phyloP scores from a whole-genome alignment of 2,329 filamentous ascomycete genomes.

The Uncinocarpus reesii region DNA sequence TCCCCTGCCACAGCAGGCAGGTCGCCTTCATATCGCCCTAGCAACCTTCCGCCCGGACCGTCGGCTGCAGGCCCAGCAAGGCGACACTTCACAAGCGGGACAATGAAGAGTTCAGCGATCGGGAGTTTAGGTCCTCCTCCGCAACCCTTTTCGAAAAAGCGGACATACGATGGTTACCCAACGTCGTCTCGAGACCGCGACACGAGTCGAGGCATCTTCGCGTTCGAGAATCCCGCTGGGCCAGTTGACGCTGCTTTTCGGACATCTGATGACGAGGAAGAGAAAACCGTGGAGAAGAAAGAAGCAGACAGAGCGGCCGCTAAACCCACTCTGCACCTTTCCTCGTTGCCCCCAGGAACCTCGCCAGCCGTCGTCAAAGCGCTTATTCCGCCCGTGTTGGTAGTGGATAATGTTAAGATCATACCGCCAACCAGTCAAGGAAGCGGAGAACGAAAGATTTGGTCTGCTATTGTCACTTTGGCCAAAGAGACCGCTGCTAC shows the following conservation, averaged over 20 bases:
- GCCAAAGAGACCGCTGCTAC: constrained; percentile 69
- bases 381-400: constrained; percentile 45
- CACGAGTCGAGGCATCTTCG: constrained; percentile 30
- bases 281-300: constrained; percentile 31
- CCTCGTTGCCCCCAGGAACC: constrained; percentile 44
- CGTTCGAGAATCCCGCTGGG: constrained; percentile 30
- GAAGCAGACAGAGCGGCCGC: constrained; percentile 40
- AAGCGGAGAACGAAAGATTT: constrained; percentile 54
- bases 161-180: constrained; percentile 35
- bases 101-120: constrained; percentile 41
- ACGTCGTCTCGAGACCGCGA: constrained; percentile 32
- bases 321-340: constrained; percentile 47
- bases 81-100: constrained; percentile 50
- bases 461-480: constrained; percentile 69
- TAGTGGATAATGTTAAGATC: constrained; percentile 64
- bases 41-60: constrained; percentile 24
- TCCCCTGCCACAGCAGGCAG: constrained; percentile 17
- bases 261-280: constrained; percentile 36
- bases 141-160: constrained; percentile 34
- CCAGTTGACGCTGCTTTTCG: constrained; percentile 34
- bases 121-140: constrained; percentile 40
- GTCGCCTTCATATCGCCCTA: constrained; percentile 24
- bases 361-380: constrained; percentile 42
- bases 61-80: constrained; percentile 39
- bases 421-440: constrained; percentile 43